Conservation (phyloP, 1,284 basidiomycete species). For the Malassezia dermatis region DNA sequence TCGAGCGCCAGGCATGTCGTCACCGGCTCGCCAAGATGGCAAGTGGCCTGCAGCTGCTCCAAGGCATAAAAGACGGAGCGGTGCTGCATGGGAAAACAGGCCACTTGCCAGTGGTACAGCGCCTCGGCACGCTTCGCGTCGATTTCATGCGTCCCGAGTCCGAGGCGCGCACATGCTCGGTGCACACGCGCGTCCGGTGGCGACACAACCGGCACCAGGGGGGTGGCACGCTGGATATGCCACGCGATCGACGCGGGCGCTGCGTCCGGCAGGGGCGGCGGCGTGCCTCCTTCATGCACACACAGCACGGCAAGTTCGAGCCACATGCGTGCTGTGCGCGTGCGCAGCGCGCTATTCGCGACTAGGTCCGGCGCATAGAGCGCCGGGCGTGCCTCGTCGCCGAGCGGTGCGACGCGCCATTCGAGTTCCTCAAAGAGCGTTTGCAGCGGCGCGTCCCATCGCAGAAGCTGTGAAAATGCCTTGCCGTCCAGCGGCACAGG, state of each 20-base stretch:
- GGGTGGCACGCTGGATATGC: neutral
- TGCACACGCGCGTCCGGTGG: neutral
- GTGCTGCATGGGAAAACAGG: constrained; percentile 1
- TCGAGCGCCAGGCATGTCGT: constrained; percentile 5
- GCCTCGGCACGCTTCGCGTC: neutral
- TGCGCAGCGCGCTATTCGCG: neutral
- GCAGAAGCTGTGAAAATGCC: constrained; percentile 8
- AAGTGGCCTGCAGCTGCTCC: neutral
- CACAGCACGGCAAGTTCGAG: constrained; percentile 14
- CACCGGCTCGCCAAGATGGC: neutral
- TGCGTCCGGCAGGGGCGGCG: neutral
- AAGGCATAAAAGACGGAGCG: constrained; percentile 6
- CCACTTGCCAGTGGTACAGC: constrained; percentile 6
- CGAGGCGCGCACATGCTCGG: constrained; percentile 3
- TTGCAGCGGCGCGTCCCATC: constrained; percentile 12
- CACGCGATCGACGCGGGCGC: neutral
- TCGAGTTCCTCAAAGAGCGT: neutral
- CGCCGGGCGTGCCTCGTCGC: constrained; percentile 2
- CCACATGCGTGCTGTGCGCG: neutral
- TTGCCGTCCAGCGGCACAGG: constrained; percentile 15
- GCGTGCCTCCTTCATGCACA: constrained; percentile 3
- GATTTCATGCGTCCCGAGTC: neutral
- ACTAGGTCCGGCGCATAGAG: constrained; percentile 6
- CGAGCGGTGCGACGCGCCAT: constrained; percentile 10
- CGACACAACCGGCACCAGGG: neutral